A percentile compares a stretch with the other conserved stretches of the same genome.
These are phyloP conservation scores for Naganishia kalamii DNA, from an alignment of 768 basidiomycete species.

Conservation along the genomic window DNA sequence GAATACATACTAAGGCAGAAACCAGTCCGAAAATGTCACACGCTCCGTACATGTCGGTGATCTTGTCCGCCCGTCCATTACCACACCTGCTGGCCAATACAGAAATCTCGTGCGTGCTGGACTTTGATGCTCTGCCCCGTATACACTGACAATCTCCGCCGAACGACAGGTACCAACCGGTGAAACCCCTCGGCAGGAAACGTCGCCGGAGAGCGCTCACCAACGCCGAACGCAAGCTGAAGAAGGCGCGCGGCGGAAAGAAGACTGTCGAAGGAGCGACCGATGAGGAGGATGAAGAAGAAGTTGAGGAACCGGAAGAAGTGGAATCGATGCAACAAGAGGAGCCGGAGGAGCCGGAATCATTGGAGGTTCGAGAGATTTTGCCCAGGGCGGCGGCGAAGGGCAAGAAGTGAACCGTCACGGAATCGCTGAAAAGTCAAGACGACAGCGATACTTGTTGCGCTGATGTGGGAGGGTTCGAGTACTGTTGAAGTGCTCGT, in stretches of 20 bases:
- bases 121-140: background rate
- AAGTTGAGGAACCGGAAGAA: slow-evolving; percentile 9
- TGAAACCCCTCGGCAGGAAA: background rate
- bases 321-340: background rate
- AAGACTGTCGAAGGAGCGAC: too few relatives aligned
- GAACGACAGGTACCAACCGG: background rate
- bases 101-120: background rate
- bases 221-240: background rate
- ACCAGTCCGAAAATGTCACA: slow-evolving; percentile 39
- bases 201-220: background rate
- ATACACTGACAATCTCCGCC: background rate
- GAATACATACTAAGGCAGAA: background rate
- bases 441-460: too few relatives aligned
- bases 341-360: background rate
- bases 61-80: slow-evolving; percentile 31
- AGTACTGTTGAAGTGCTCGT: too few relatives aligned
- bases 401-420: background rate
- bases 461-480: too few relatives aligned
- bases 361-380: slow-evolving; percentile 1
- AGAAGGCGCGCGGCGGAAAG: background rate
- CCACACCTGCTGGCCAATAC: background rate
- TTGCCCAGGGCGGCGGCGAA: background rate
- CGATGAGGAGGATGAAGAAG: background rate
- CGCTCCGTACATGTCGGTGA: slow-evolving; percentile 36
- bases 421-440: too few relatives aligned